Evolutionary conservation across 192 early-diverging fungal genomes (phyloP), one percentile per base, ranked within the genome.

Genomic region (Coemansia sp.): DNA sequence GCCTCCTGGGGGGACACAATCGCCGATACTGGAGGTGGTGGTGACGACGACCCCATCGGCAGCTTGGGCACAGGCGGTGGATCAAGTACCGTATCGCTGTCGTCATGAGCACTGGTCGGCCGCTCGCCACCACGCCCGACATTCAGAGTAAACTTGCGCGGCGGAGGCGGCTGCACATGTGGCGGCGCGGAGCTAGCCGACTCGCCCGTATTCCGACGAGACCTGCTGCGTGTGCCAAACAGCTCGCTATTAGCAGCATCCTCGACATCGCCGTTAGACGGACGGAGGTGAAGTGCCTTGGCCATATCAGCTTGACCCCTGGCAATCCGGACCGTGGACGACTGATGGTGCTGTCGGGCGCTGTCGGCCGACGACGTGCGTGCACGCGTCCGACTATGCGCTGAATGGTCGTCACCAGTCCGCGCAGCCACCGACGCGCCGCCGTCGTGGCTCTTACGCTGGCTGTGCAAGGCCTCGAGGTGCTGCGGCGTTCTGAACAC

Each of bases 51-150:
- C 19, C 60, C 61, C 7, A 68, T 64, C 1, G 77, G 77, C 57
- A 79, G 59, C 57, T 79, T 70, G 35, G 77, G 77, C 51, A 78
- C 32, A 8, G 71, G 67, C 7, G 77, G 71, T 56, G 65, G 61
- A 32, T 51, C 32, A 63, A 70, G 7, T 6, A 53, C 40, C 22
- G 24, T 38, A 60, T 39, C 37, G 40, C 35, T 56, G 41, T 60
- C 59, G 29, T 64, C 70, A 17, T 53, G 58, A 25, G 62, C 46
- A 11, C 46, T 42, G 12, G 46, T 60, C 9, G 54, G 39, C 11
- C 47, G 63, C n/a, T 59, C 64, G 7, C 39, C 41, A 22, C 41
- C 47, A 15, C 68, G 46, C 12, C 63, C 51, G 32, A 65, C 53
- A 36, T 43, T 51, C 27, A 54, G 36, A 10, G 46, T 41, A 42